Base-by-base conservation (phyloP, 1,284 basidiomycete genomes). In the Meripilus lineatus region DNA sequence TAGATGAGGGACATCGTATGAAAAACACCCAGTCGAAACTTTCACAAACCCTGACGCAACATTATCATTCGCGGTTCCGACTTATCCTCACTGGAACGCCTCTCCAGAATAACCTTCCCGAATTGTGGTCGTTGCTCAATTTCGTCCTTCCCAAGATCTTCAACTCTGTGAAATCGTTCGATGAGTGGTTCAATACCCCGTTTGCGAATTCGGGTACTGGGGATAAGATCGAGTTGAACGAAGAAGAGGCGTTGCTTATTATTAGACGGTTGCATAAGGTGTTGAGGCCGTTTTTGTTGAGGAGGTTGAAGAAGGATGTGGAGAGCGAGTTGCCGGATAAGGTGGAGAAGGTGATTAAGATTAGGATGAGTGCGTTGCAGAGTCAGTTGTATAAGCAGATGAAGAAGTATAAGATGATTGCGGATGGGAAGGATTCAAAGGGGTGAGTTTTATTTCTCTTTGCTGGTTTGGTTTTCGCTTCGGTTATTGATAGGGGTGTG, bases 131-230 rank as follows among this genome's bases (percentile, higher is more conserved):
- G 2, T 74, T 99, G 46, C 88, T 99, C 63, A 99, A 99, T 68
- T 99, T 99, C 62, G 95, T 94, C 38, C 74, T 99, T 15, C 96
- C 96, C 18, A 97, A 93, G 70, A 87, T 99, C 61, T 99, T 99
- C 79, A 99, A 99, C 72, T 99, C 95, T 3, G 94, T 98, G 56
- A 97, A 98, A 67, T 96, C 93, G 37, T 99, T 99, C 62, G 96
- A 99, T 61, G 96, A 99, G 63, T 99, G 96, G 96, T 99, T 99
- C 77, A 99, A 99, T 70, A 97, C 95, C 2, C 96, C 96, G 0
- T 99, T 99, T 56, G 95, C 96, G 50, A 98, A 95, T 67, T 93
- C 94, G 14, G 95, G 96, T 26, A 86, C 88, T 0, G 86, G 87
- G 17, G 95, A 99, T 68, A 96, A 95, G 77, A 97, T 99, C 64